phyloP scores from a whole-genome alignment of 1,284 basidiomycete species.

The Coniferiporia sulphurascens region DNA sequence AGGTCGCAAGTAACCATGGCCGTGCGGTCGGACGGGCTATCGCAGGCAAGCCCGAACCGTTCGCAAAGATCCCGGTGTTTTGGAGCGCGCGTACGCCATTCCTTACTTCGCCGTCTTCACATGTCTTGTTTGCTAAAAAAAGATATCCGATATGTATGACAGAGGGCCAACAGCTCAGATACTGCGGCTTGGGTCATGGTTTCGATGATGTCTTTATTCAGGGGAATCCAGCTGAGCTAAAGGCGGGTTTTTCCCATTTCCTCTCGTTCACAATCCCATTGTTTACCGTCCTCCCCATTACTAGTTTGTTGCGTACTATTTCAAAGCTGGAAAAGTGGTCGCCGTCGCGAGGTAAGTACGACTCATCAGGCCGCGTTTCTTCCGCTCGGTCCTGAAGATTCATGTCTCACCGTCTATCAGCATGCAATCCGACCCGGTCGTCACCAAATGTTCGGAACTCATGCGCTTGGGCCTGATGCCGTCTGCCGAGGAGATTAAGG shows the following conservation, averaged over 20 bases:
- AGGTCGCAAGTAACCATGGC: constrained; percentile 84
- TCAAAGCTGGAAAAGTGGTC: constrained; percentile 70
- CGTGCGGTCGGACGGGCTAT: constrained; percentile 79
- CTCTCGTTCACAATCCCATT: not conserved
- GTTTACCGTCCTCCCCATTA: not conserved
- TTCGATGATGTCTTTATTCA: constrained; percentile 76
- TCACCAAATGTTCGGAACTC: constrained; percentile 78
- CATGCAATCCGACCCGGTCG: constrained; percentile 81
- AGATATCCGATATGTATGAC: constrained; percentile 17
- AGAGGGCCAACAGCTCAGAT: constrained; percentile 77
- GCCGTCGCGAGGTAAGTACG: constrained; percentile 67
- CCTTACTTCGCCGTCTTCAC: not conserved
- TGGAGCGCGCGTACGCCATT: constrained; percentile 74
- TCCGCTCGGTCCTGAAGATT: constrained; percentile 20
- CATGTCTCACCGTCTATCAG: constrained; percentile 30
- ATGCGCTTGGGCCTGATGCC: constrained; percentile 82
- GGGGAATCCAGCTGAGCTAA: constrained; percentile 75
- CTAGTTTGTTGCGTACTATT: constrained; percentile 85
- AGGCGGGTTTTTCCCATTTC: constrained; percentile 40
- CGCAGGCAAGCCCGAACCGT: constrained; percentile 57
- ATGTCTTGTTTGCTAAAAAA: constrained; percentile 20
- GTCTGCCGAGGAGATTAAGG: constrained; percentile 66
- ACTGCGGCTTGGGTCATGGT: constrained; percentile 67
- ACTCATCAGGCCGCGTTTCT: constrained; percentile 21
- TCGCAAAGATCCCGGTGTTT: constrained; percentile 81